Evolutionary conservation across 257 asterid species (phyloP).

Genomic region (Salvia hispanica): DNA sequence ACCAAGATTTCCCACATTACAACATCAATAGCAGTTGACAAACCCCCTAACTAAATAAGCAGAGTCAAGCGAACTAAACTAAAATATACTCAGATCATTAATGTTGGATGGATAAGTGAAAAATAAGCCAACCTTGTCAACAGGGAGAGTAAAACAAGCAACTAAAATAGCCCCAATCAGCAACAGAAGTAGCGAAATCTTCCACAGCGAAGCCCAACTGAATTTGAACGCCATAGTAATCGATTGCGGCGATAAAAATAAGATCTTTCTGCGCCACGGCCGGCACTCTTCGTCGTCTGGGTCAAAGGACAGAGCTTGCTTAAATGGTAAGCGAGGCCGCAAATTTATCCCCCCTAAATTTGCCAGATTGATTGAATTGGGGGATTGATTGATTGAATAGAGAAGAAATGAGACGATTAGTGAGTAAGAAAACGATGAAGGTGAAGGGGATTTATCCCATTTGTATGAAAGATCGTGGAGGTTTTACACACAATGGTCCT

Average conservation of each 20-base stretch:
- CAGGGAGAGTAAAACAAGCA: conserved; percentile 90
- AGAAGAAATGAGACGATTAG: background rate
- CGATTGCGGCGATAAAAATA: conserved; percentile 46
- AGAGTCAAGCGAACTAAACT: conserved; percentile 6
- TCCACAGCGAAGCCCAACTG: conserved; percentile 65
- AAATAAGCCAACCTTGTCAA: conserved; percentile 63
- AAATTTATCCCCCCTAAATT: conserved; percentile 70
- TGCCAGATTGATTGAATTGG: conserved; percentile 78
- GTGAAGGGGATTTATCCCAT: conserved; percentile 29
- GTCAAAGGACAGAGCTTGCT: conserved; percentile 68
- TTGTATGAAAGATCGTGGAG: conserved; percentile 26
- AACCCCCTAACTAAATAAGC: conserved; percentile 26
- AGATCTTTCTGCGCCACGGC: conserved; percentile 82
- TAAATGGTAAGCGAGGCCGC: conserved; percentile 87
- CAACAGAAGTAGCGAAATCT: conserved; percentile 52
- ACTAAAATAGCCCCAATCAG: conserved; percentile 62
- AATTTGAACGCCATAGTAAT: conserved; percentile 61
- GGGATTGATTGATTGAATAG: background rate
- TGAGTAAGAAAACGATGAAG: conserved; percentile 16
- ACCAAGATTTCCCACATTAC: conserved; percentile 7
- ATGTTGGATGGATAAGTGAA: too few species aligned
- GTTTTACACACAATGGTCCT: conserved; percentile 27
- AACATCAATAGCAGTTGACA: background rate
- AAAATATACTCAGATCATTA: background rate
- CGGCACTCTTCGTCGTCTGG: conserved; percentile 66